Conservation (phyloP, 2,329 filamentous ascomycete genomes). For the Penicillium capsulatum region DNA sequence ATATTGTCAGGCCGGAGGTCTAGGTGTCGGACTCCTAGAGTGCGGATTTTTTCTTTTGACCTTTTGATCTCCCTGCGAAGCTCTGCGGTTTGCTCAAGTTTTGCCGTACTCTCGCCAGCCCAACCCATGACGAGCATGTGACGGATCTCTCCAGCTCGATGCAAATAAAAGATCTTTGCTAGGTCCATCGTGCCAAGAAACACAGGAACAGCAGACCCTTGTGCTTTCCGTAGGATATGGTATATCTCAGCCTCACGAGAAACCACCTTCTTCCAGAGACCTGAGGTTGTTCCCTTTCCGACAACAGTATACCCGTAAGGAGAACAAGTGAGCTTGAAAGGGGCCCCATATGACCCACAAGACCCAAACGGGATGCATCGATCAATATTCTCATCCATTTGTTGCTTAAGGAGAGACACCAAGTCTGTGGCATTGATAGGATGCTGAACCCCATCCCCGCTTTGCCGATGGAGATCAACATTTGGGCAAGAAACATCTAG, state of each 20-base stretch:
- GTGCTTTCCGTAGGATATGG: conserved; percentile 9
- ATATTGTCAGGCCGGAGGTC: conserved; percentile 2
- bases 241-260: background rate
- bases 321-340: conserved; percentile 27
- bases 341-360: conserved; percentile 20
- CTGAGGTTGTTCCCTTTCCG: conserved; percentile 29
- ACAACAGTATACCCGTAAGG: conserved; percentile 26
- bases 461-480: conserved; percentile 11
- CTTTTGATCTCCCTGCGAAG: background rate
- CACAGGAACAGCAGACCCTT: conserved; percentile 29
- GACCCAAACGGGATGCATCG: conserved; percentile 21
- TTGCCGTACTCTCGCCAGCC: conserved; percentile 10
- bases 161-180: conserved; percentile 22
- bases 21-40: background rate
- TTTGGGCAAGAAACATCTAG: conserved; percentile 27
- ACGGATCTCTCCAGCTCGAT: conserved; percentile 25
- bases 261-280: conserved; percentile 17
- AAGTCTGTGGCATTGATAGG: conserved; percentile 13
- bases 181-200: conserved; percentile 27
- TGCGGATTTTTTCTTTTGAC: background rate
- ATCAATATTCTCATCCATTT: conserved; percentile 26
- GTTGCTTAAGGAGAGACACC: conserved; percentile 19
- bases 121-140: conserved; percentile 33
- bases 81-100: background rate
- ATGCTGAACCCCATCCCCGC: conserved; percentile 7